Percentiles rank a stretch among this genome's conserved stretches.
Evolutionary conservation across 2,329 filamentous ascomycete genomes (phyloP).

Genomic region (Zarea fungicola): DNA sequence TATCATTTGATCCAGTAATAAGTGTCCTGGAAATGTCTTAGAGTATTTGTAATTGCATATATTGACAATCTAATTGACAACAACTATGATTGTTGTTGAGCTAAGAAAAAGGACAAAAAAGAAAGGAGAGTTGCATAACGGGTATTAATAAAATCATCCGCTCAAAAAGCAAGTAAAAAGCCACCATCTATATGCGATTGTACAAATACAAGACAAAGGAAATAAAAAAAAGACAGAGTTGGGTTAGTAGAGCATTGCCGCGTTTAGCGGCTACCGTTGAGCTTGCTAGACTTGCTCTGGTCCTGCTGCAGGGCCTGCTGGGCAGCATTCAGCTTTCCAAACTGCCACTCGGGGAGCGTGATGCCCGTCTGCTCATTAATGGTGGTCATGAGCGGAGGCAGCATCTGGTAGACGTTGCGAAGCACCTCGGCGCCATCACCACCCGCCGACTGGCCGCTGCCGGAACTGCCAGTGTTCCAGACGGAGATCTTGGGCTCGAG

Average conservation of each 20-base stretch:
- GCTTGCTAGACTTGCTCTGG: slow-evolving; percentile 13
- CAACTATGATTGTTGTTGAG: no score
- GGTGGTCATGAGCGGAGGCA: slow-evolving; percentile 74
- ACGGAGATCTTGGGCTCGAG: slow-evolving; percentile 85
- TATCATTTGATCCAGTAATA: not conserved
- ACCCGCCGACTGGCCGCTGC: slow-evolving; percentile 34
- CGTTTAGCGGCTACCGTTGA: slow-evolving; percentile 13
- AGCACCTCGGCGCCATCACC: slow-evolving; percentile 54
- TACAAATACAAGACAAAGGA: not conserved
- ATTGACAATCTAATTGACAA: no score
- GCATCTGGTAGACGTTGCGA: slow-evolving; percentile 76
- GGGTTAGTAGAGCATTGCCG: no score
- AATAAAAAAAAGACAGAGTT: no score
- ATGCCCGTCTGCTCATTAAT: slow-evolving; percentile 89
- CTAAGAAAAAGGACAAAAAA: no score
- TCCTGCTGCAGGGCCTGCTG: slow-evolving; percentile 25
- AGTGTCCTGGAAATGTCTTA: no score
- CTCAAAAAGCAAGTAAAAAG: not conserved
- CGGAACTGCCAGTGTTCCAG: slow-evolving; percentile 70
- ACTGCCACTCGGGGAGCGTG: slow-evolving; percentile 71
- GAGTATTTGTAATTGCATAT: no score
- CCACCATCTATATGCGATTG: not conserved
- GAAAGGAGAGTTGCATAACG: no score
- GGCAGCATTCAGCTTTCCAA: slow-evolving; percentile 40
- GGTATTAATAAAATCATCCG: not conserved